phyloP scores from a whole-genome alignment of 225 moss, liverwort and hornwort species.

The Antitrichia curtipendula region DNA sequence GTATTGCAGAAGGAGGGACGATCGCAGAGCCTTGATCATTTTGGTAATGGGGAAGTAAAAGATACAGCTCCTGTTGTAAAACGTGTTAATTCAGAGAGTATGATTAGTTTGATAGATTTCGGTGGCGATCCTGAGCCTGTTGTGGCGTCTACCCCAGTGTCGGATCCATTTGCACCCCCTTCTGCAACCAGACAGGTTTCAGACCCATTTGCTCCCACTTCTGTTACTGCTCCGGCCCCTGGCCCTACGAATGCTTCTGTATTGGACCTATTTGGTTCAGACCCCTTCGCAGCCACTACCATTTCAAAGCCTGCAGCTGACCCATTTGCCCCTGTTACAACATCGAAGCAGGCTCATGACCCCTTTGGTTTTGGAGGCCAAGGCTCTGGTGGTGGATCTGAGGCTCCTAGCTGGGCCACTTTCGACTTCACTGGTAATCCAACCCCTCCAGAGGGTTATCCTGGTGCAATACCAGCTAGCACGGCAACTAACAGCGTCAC shows the following conservation, averaged over 20 bases:
- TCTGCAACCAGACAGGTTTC: not conserved
- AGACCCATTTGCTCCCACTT: constrained; percentile 5
- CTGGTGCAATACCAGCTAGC: not conserved
- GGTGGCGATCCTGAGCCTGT: constrained; percentile 56
- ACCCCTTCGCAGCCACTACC: not conserved
- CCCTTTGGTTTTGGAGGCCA: constrained; percentile 25
- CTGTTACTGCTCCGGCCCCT: not conserved
- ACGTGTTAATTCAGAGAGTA: constrained; percentile 57
- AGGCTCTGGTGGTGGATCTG: not conserved
- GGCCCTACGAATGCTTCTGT: not conserved
- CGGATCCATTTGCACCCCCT: constrained; percentile 21
- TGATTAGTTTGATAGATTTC: constrained; percentile 83
- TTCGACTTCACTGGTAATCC: constrained; percentile 23
- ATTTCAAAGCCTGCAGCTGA: not conserved
- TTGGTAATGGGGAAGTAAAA: constrained; percentile 31
- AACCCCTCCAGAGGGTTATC: constrained; percentile 26
- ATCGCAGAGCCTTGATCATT: constrained; percentile 43
- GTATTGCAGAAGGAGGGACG: constrained; percentile 39
- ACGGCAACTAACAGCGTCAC: not conserved
- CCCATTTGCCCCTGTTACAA: constrained; percentile 6
- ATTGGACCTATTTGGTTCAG: constrained; percentile 24
- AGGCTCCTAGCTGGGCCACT: constrained; percentile 24
- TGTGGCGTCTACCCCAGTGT: not conserved
- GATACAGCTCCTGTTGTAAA: constrained; percentile 24
- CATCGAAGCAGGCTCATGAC: constrained; percentile 13